phyloP scores from a whole-genome alignment of 1,284 basidiomycete genomes.

The Cutaneotrichosporon sp. region DNA sequence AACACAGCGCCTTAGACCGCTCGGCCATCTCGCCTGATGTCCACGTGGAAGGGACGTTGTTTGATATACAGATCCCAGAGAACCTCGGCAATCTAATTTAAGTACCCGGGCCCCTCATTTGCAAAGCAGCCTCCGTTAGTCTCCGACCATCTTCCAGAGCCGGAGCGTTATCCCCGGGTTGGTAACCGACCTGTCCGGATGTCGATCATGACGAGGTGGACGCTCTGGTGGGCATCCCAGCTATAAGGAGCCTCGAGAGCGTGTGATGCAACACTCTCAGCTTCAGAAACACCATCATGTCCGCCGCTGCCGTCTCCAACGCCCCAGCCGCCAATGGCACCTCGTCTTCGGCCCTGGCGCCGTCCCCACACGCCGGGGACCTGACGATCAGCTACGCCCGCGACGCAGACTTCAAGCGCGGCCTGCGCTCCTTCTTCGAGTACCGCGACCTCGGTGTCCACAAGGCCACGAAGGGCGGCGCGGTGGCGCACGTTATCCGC shows the following conservation, averaged over 20 bases:
- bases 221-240: too few relatives aligned
- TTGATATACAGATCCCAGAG: too few relatives aligned
- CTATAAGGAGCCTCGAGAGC: too few relatives aligned
- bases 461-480: conserved; percentile 4
- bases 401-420: conserved; percentile 6
- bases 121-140: too few relatives aligned
- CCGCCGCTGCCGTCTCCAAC: not conserved
- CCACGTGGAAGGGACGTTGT: too few relatives aligned
- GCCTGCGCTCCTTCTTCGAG: conserved; percentile 14
- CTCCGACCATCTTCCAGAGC: too few relatives aligned
- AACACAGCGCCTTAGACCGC: conserved; percentile 26
- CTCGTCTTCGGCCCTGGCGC: not conserved
- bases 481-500: conserved; percentile 9
- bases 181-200: too few relatives aligned
- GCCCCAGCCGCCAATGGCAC: not conserved
- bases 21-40: conserved; percentile 17
- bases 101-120: too few relatives aligned
- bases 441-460: conserved; percentile 12
- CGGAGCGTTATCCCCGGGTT: too few relatives aligned
- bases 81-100: too few relatives aligned
- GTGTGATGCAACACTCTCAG: too few relatives aligned
- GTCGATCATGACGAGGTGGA: too few relatives aligned
- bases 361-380: not conserved
- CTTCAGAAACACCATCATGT: not conserved
- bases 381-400: conserved; percentile 1